Conservation (phyloP, 345 rosid species). For the Excoecaria agallocha region DNA sequence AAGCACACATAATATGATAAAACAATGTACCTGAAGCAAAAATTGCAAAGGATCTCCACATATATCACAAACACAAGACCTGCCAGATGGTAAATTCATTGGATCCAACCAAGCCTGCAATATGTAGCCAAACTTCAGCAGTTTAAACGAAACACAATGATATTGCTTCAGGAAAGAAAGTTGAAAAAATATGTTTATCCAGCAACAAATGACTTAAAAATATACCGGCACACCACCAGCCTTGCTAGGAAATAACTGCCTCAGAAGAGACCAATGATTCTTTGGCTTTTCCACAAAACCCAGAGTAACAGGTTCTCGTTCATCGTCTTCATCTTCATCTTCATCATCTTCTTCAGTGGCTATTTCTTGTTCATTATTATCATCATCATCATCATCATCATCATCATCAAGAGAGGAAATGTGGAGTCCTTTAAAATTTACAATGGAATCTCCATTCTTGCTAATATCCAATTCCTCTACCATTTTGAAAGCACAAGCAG, state of each 20-base stretch:
- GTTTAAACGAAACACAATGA: not conserved
- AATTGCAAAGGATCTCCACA: conserved; percentile 86
- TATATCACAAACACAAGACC: conserved; percentile 57
- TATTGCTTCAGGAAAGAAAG: not conserved
- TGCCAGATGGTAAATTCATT: conserved; percentile 67
- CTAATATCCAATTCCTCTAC: not conserved
- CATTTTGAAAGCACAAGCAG: not conserved
- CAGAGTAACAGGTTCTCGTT: conserved; percentile 51
- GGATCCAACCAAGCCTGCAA: conserved; percentile 93
- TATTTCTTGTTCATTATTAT: conserved; percentile 24
- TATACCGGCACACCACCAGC: conserved; percentile 84
- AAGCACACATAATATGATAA: not conserved
- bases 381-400: conserved; percentile 34
- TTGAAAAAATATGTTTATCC: not conserved
- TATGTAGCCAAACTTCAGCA: conserved; percentile 4
- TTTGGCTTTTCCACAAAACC: conserved; percentile 73
- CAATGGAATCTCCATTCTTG: conserved; percentile 40
- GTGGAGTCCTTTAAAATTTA: conserved; percentile 53
- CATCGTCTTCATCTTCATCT: conserved; percentile 62
- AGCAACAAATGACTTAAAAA: not conserved
- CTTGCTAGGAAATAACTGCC: conserved; percentile 80
- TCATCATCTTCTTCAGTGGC: conserved; percentile 48
- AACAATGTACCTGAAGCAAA: conserved; percentile 64
- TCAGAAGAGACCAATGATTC: conserved; percentile 56
- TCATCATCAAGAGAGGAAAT: conserved; percentile 53